A percentile compares a stretch with the other conserved stretches of the same genome.
Conservation (phyloP, 768 basidiomycete genomes). For the Scleroderma bovista region DNA sequence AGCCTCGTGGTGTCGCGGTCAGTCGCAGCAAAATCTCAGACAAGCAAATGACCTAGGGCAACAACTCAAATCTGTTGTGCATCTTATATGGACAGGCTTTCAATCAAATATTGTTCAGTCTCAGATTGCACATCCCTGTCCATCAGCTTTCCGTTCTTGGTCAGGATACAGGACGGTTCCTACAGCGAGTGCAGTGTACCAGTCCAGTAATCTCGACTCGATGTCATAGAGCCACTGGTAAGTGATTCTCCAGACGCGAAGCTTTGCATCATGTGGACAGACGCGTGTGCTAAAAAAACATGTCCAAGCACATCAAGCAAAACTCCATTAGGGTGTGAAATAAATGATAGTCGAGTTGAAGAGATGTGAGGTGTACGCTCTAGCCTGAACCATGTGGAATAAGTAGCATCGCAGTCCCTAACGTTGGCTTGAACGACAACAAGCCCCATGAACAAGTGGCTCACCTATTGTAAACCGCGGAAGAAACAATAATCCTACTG, state of each 20-base stretch:
- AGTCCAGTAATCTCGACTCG: conserved; percentile 30
- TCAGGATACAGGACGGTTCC: conserved; percentile 39
- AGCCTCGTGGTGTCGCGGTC: neutral
- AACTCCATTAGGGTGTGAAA: neutral
- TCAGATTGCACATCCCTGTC: conserved; percentile 5
- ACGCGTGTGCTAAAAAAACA: neutral
- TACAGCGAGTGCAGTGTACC: conserved; percentile 37
- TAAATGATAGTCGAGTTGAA: neutral
- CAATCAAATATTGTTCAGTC: neutral
- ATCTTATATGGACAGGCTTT: neutral
- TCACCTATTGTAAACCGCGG: neutral
- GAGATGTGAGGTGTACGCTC: too few relatives aligned
- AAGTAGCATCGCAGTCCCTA: too few relatives aligned
- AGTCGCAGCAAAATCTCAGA: neutral
- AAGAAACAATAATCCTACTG: neutral
- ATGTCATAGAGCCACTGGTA: conserved; percentile 35
- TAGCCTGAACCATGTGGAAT: too few relatives aligned
- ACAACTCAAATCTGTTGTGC: neutral
- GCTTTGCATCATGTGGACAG: conserved; percentile 37
- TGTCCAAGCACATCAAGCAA: neutral
- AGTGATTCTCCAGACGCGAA: conserved; percentile 31
- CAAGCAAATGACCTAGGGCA: neutral
- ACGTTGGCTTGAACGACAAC: neutral
- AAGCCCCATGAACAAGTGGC: neutral
- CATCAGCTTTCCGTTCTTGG: conserved; percentile 64